These are phyloP conservation scores for Moesziomyces sp. DNA, from an alignment of 1,284 basidiomycete species.

Conservation along the genomic window DNA sequence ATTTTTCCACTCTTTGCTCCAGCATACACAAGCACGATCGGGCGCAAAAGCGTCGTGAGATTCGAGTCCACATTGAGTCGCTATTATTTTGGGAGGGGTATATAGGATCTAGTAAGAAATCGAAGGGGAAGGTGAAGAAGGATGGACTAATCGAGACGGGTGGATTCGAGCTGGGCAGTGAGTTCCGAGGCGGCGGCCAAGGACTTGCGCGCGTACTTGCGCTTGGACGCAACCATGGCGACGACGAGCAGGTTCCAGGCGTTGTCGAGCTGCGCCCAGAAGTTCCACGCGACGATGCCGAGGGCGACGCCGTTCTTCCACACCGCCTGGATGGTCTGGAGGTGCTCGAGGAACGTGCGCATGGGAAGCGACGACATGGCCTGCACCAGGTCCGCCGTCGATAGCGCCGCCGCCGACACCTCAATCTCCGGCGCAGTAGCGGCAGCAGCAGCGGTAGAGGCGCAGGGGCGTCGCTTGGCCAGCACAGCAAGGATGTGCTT, in stretches of 20 bases:
- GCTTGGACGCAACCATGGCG: slow-evolving; percentile 30
- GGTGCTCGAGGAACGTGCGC: slow-evolving; percentile 21
- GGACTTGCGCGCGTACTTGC: slow-evolving; percentile 2
- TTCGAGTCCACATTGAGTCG: background rate
- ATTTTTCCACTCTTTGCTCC: background rate
- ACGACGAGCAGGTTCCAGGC: slow-evolving; percentile 39
- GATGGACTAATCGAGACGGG: slow-evolving; percentile 12
- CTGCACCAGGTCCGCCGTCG: slow-evolving; percentile 21
- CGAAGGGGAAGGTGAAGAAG: slow-evolving; percentile 1
- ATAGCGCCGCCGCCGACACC: slow-evolving; percentile 3
- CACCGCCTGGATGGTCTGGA: slow-evolving; percentile 36
- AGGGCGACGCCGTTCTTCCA: slow-evolving; percentile 52
- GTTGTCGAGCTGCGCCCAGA: slow-evolving; percentile 39
- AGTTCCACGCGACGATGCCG: slow-evolving; percentile 37
- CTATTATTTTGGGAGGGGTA: background rate
- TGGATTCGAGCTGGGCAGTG: slow-evolving; percentile 15
- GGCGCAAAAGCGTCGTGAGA: background rate
- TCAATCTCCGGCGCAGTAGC: too few species aligned
- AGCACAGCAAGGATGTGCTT: slow-evolving; percentile 28
- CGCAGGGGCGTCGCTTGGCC: slow-evolving; percentile 2
- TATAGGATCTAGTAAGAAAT: background rate
- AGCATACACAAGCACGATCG: background rate
- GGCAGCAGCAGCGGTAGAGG: background rate
- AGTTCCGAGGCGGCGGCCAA: slow-evolving; percentile 6
- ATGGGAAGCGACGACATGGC: slow-evolving; percentile 40